These are phyloP conservation scores for Torulaspora globosa DNA, from an alignment of 1,139 yeast species.

Conservation along the genomic window DNA sequence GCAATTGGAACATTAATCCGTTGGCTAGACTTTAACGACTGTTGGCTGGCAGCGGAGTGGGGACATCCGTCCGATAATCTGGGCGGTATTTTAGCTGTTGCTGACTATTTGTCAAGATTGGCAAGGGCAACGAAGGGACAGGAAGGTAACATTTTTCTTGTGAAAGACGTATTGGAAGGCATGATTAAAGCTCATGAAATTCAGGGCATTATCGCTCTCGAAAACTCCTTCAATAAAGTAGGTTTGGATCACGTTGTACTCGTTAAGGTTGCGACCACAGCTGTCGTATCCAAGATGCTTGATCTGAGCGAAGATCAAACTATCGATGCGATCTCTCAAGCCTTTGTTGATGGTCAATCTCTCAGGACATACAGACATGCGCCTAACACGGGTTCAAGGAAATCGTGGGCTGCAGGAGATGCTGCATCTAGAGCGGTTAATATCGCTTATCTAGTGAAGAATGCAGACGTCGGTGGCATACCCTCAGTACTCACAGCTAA, in stretches of 20 bases:
- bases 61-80: conserved; percentile 61
- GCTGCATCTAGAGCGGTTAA: conserved; percentile 59
- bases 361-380: conserved; percentile 59
- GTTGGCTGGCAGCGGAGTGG: conserved; percentile 66
- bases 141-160: conserved; percentile 43
- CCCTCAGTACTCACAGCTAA: conserved; percentile 54
- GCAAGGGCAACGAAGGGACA: conserved; percentile 42
- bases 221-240: conserved; percentile 54
- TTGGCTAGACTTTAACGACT: conserved; percentile 59
- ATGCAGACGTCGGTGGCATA: conserved; percentile 50
- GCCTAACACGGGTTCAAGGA: conserved; percentile 58
- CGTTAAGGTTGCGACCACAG: conserved; percentile 59
- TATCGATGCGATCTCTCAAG: conserved; percentile 53
- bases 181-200: conserved; percentile 63
- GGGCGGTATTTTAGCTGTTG: conserved; percentile 56
- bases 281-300: conserved; percentile 53
- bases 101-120: conserved; percentile 51
- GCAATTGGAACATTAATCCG: conserved; percentile 53
- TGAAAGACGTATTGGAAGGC: conserved; percentile 48
- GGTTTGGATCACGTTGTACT: conserved; percentile 59
- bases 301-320: conserved; percentile 50
- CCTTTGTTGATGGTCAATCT: conserved; percentile 57
- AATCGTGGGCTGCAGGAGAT: conserved; percentile 67
- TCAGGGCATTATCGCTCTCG: conserved; percentile 54
- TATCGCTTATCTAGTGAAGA: conserved; percentile 48